These are phyloP conservation scores for Arabidopsis thaliana DNA, from an alignment of 345 rosid species.

Conservation along the genomic window DNA sequence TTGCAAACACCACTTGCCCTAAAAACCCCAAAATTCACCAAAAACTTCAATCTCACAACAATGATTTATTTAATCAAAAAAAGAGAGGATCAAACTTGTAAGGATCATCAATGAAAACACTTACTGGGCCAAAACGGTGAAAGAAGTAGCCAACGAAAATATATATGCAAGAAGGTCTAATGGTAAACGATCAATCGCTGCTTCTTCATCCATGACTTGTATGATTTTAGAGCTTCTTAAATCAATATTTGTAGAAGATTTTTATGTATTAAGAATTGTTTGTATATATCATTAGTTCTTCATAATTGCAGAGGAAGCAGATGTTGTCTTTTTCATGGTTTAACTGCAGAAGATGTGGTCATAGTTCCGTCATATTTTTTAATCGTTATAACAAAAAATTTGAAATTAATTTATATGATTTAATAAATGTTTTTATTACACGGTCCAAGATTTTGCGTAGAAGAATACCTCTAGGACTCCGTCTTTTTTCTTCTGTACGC, in stretches of 20 bases:
- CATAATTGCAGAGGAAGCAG: constrained; percentile 39
- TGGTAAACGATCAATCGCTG: constrained; percentile 80
- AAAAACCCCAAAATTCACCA: neutral
- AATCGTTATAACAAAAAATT: neutral
- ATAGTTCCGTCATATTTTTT: constrained; percentile 45
- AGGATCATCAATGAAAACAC: constrained; percentile 33
- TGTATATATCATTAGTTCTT: constrained; percentile 4
- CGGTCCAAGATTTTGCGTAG: constrained; percentile 43
- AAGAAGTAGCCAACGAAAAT: constrained; percentile 61
- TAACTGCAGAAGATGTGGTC: constrained; percentile 48
- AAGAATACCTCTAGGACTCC: constrained; percentile 36
- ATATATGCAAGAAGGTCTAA: constrained; percentile 76
- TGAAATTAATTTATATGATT: neutral
- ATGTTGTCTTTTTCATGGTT: constrained; percentile 36
- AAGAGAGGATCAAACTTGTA: neutral
- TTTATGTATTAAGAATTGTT: constrained; percentile 13
- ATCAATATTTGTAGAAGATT: neutral
- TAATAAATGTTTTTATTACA: neutral
- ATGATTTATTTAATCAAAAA: neutral
- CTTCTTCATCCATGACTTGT: constrained; percentile 46
- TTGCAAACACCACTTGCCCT: constrained; percentile 86
- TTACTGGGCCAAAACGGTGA: constrained; percentile 90
- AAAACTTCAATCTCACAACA: neutral
- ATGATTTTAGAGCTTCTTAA: neutral
- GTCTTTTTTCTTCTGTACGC: constrained; percentile 30